Evolutionary conservation across 352 stramenopile species (phyloP).

Genomic region (Pilasporangium apinafurcum): DNA sequence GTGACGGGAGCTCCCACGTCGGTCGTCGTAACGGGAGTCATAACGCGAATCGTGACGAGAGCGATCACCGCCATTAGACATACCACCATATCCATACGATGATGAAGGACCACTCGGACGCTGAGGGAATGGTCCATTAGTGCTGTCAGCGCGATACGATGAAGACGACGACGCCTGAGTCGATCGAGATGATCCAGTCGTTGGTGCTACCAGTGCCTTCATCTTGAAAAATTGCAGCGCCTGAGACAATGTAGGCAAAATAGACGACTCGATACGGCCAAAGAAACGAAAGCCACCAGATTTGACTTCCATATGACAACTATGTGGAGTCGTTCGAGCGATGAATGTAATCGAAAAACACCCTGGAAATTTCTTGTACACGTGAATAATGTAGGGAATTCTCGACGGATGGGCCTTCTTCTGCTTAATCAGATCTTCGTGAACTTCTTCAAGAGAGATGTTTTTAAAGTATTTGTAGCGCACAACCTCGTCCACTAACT

Average conservation of each 20-base stretch:
- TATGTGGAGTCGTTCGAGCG: conserved; percentile 72
- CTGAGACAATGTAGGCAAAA: conserved; percentile 69
- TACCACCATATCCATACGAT: conserved; percentile 22
- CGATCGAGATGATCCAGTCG: conserved; percentile 25
- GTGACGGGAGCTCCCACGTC: conserved; percentile 20
- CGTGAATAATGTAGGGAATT: conserved; percentile 80
- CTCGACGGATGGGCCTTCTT: conserved; percentile 81
- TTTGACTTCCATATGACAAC: conserved; percentile 86
- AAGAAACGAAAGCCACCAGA: conserved; percentile 83
- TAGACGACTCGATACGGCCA: conserved; percentile 81
- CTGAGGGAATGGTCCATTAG: conserved; percentile 55
- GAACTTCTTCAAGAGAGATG: conserved; percentile 55
- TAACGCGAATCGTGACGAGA: conserved; percentile 49
- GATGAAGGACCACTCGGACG: conserved; percentile 24
- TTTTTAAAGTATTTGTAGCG: conserved; percentile 87
- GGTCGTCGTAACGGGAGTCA: conserved; percentile 67
- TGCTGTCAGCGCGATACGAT: conserved; percentile 39
- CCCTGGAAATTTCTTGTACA: conserved; percentile 83
- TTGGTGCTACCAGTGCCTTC: conserved; percentile 66
- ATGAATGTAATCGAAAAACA: conserved; percentile 90
- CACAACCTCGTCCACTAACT: conserved; percentile 78
- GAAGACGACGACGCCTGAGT: conserved; percentile 17
- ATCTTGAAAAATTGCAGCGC: conserved; percentile 89
- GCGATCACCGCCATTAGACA: conserved; percentile 30
- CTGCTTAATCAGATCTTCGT: conserved; percentile 85